A percentile compares a stretch with the other conserved stretches of the same genome.
phyloP scores from a whole-genome alignment of 768 basidiomycete genomes.

The Rhodotorula taiwanensis region DNA sequence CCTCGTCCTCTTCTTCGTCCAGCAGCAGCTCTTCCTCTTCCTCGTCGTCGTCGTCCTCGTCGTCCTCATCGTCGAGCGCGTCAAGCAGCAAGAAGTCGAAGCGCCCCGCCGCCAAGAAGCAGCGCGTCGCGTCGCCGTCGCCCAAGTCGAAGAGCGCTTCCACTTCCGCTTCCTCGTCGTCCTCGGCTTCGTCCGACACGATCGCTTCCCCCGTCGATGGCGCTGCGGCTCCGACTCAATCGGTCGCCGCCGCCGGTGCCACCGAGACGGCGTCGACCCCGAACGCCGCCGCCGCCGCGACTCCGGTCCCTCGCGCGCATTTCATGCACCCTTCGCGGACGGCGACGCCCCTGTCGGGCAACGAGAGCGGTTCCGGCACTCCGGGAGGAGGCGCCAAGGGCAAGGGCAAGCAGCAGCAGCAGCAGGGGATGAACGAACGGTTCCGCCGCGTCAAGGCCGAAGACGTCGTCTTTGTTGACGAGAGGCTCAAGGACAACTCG shows the following conservation, averaged over 20 bases:
- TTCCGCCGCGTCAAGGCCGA: slow-evolving; percentile 75
- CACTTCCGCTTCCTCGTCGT: too few relatives aligned
- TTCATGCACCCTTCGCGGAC: slow-evolving; percentile 15
- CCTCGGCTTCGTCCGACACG: too few relatives aligned
- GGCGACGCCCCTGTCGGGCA: not conserved
- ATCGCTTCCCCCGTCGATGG: slow-evolving; percentile 50
- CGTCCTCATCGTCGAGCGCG: slow-evolving; percentile 21
- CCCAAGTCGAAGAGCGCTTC: too few relatives aligned
- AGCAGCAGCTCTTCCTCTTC: slow-evolving; percentile 14
- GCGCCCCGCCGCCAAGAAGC: slow-evolving; percentile 39
- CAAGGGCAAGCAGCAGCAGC: not conserved
- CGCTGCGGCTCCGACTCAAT: slow-evolving; percentile 41
- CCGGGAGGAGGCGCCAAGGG: slow-evolving; percentile 1
- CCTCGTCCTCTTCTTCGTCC: slow-evolving; percentile 13
- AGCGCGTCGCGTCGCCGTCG: slow-evolving; percentile 24
- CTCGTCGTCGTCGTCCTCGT: not conserved
- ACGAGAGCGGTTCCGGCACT: slow-evolving; percentile 30
- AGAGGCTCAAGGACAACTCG: slow-evolving; percentile 60
- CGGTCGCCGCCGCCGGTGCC: too few relatives aligned
- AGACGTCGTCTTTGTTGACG: slow-evolving; percentile 51
- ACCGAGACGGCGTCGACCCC: too few relatives aligned
- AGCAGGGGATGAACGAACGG: slow-evolving; percentile 52
- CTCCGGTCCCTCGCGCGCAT: slow-evolving; percentile 6
- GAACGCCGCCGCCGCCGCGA: slow-evolving; percentile 1
- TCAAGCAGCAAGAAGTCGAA: not conserved